Evolutionary conservation across 1,284 basidiomycete species (phyloP).

Genomic region (Wallemia hederae): DNA sequence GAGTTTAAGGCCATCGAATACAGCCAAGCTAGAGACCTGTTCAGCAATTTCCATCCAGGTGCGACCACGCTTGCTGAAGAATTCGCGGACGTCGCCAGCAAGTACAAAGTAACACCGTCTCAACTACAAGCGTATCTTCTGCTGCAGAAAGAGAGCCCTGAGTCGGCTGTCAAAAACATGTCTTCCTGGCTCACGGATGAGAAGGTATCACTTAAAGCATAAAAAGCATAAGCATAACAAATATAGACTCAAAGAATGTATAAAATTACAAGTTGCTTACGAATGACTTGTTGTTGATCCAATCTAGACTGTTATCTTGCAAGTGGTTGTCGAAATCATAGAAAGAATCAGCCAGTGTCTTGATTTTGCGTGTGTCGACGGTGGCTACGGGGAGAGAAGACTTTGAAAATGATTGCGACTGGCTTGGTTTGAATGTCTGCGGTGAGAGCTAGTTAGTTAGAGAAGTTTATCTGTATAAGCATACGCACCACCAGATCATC

Average conservation of each 20-base stretch:
- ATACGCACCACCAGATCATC: neutral
- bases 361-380: neutral
- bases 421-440: neutral
- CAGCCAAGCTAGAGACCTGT: constrained; percentile 33
- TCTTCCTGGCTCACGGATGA: constrained; percentile 31
- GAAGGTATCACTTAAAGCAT: constrained; percentile 2
- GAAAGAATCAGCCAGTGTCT: neutral
- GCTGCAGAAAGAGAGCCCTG: constrained; percentile 32
- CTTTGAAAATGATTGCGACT: neutral
- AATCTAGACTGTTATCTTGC: neutral
- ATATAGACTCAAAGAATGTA: neutral
- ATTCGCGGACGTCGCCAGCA: constrained; percentile 19
- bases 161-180: constrained; percentile 28
- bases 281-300: neutral
- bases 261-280: neutral
- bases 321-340: neutral
- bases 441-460: neutral
- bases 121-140: constrained; percentile 42
- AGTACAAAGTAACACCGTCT: constrained; percentile 42
- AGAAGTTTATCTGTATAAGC: neutral
- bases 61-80: neutral
- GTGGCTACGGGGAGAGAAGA: neutral
- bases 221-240: neutral
- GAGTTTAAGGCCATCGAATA: constrained; percentile 37
- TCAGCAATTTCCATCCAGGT: constrained; percentile 30